Evolutionary conservation across 345 rosid genomes (phyloP), one percentile per base, ranked within the genome.

Genomic region (Syzygium aqueum): DNA sequence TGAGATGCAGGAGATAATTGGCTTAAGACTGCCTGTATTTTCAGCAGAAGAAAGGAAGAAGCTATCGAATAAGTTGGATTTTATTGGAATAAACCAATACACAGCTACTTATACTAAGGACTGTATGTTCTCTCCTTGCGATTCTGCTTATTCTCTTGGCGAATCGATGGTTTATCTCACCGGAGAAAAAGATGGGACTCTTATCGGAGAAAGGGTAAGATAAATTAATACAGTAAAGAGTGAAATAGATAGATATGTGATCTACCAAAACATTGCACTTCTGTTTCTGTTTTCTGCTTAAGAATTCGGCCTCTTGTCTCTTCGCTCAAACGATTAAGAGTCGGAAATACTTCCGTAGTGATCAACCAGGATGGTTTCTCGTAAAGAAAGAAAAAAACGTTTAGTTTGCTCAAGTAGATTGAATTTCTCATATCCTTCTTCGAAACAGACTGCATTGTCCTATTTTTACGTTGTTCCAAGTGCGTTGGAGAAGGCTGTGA

Each of bases 31-130:
- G 27, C 89, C 87, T 0, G 50, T 80, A 19, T 88, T 88, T 50
- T 40, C 82, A 10, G n/a, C 25, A 11, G 65, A 88, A 8, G 89
- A 88, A 13, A 85, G 51, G n/a, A 33, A 37, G 85, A 85, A 23
- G 77, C 80, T 88, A 0, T 13, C 49, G 37, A 85, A 3, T 30
- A 77, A 85, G 37, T 78, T 88, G 56, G 89, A 88, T 65, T 88
- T 88, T 57, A 88, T 88, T 51, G 89, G 89, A 21, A 27, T 88
- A 11, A 88, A 88, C 59, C 87, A 88, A 25, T 88, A 88, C 85
- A 85, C 87, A 4, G 73, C 85, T 10, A 4, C 25, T 13, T 88
- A 88, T 33, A 53, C 84, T 9, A 50, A 56, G 83, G 89, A 88
- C 33, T 88, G 89, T 59, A 85, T 88, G 57, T 13, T 78, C 85